Conservation (phyloP, 2,329 filamentous ascomycete genomes). For the Exutisphaerella laricina region DNA sequence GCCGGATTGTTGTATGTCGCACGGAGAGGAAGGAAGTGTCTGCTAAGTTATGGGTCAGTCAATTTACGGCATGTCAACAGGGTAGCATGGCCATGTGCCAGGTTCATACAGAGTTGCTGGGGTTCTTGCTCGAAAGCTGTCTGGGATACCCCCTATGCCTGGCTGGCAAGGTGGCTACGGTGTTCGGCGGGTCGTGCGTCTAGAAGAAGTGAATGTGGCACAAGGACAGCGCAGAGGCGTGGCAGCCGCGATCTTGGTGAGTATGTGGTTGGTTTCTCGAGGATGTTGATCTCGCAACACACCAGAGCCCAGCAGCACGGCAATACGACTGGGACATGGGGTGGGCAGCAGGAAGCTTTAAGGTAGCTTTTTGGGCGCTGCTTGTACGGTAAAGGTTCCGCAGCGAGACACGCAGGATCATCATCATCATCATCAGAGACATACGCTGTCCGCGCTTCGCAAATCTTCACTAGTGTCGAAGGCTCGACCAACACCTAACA, state of each 20-base stretch:
- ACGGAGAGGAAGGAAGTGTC: not conserved
- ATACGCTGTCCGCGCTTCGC: not conserved
- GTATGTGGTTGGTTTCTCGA: not conserved
- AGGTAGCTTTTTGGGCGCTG: slow-evolving; percentile 2
- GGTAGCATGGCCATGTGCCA: slow-evolving; percentile 12
- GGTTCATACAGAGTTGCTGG: slow-evolving; percentile 12
- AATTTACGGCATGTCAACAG: slow-evolving; percentile 6
- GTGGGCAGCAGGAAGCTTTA: slow-evolving; percentile 1
- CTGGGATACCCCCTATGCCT: not conserved
- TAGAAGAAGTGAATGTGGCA: not conserved
- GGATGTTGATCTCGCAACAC: slow-evolving; percentile 4
- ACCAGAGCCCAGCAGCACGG: slow-evolving; percentile 5
- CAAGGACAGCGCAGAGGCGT: not conserved
- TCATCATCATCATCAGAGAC: too few species aligned
- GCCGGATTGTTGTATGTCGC: slow-evolving; percentile 1
- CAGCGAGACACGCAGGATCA: slow-evolving; percentile 2
- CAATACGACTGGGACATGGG: slow-evolving; percentile 1
- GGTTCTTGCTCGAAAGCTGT: not conserved
- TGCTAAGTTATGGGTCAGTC: slow-evolving; percentile 4
- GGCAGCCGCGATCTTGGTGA: not conserved
- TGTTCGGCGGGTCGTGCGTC: too few species aligned
- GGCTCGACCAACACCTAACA: too few species aligned
- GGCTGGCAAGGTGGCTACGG: too few species aligned
- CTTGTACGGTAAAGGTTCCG: not conserved
- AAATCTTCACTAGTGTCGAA: too few species aligned